Percentiles rank a stretch among this genome's conserved stretches.
phyloP scores from a whole-genome alignment of 1,139 yeast species.

The Geotrichum citri-aurantii region DNA sequence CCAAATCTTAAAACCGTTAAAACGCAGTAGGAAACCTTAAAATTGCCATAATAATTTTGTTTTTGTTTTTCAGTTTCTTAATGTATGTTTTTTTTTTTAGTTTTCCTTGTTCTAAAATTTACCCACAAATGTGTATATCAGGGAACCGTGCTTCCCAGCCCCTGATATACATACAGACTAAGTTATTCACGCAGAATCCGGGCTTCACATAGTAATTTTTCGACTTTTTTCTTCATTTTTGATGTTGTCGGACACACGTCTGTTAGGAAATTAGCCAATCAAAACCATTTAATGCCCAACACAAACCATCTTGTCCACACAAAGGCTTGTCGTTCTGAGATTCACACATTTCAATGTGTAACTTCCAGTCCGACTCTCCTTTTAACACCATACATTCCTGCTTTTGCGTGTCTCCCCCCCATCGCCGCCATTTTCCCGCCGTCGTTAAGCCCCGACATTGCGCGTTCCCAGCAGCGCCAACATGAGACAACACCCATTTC shows the following conservation, averaged over 20 bases:
- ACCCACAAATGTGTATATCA: slow-evolving; percentile 18
- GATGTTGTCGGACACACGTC: slow-evolving; percentile 9
- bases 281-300: slow-evolving; percentile 8
- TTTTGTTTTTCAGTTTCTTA: too few species aligned
- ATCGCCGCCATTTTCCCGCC: not conserved
- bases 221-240: not conserved
- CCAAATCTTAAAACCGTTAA: not conserved
- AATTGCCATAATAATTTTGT: too few species aligned
- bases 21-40: not conserved
- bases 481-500: not conserved
- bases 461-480: not conserved
- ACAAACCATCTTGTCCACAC: not conserved
- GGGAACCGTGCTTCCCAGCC: slow-evolving; percentile 12
- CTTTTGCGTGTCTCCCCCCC: too few species aligned
- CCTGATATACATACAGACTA: slow-evolving; percentile 8
- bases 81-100: slow-evolving; percentile 1
- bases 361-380: not conserved
- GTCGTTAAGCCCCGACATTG: not conserved
- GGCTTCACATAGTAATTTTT: slow-evolving; percentile 7
- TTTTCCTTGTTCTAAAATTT: not conserved
- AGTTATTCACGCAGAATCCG: slow-evolving; percentile 4
- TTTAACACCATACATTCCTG: not conserved
- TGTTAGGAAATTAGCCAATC: slow-evolving; percentile 8
- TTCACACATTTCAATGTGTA: slow-evolving; percentile 3
- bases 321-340: not conserved